These are phyloP conservation scores for Quercus dentata DNA, from an alignment of 306 rosid species.

Conservation along the genomic window DNA sequence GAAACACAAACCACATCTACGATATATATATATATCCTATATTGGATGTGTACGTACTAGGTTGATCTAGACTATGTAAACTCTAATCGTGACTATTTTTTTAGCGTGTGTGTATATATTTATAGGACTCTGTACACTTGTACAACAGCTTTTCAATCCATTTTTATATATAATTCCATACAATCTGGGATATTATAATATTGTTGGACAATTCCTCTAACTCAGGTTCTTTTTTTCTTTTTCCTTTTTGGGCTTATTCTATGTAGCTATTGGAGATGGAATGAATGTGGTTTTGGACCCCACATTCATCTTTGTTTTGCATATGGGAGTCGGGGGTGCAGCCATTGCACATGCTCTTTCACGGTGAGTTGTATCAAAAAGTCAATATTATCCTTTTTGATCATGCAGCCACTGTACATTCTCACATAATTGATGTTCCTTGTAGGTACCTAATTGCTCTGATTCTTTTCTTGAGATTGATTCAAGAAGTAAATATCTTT, in stretches of 20 bases:
- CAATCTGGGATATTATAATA: not conserved
- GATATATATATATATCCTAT: too few relatives aligned
- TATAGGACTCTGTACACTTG: too few relatives aligned
- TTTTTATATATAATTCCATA: too few relatives aligned
- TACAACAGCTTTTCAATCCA: too few relatives aligned
- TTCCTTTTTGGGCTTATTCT: not conserved
- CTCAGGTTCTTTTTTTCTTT: not conserved
- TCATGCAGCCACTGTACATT: not conserved
- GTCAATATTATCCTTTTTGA: too few relatives aligned
- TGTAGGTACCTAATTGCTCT: constrained; percentile 76
- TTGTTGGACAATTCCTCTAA: not conserved
- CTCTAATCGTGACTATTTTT: too few relatives aligned
- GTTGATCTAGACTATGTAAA: too few relatives aligned
- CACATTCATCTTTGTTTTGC: constrained; percentile 62
- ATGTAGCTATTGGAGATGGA: constrained; percentile 60
- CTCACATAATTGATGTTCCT: not conserved
- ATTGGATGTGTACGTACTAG: too few relatives aligned
- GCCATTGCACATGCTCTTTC: constrained; percentile 92
- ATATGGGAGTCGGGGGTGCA: constrained; percentile 82
- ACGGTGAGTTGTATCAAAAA: constrained; percentile 52
- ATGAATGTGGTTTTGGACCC: constrained; percentile 74
- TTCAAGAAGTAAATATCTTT: constrained; percentile 58
- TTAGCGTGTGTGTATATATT: too few relatives aligned
- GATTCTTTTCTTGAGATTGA: constrained; percentile 53
- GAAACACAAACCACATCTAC: too few relatives aligned